Evolutionary conservation across 352 stramenopile genomes (phyloP).

Genomic region (Halophytophthora polymorphica): DNA sequence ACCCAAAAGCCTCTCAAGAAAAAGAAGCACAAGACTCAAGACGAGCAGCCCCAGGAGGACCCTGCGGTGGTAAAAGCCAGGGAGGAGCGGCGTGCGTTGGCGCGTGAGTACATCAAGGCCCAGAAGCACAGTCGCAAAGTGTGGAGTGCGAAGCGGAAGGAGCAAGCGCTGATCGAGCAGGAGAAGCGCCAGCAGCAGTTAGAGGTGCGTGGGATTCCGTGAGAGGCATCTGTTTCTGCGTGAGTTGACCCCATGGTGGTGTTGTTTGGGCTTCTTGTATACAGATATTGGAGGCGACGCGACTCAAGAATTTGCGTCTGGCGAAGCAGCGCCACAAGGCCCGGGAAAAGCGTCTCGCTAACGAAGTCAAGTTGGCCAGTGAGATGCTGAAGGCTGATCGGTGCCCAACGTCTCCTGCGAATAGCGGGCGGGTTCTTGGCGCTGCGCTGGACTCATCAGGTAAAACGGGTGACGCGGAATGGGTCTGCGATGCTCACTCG

Average conservation of each 20-base stretch:
- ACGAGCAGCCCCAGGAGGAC: not conserved
- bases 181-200: constrained; percentile 44
- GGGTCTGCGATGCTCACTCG: too few relatives aligned
- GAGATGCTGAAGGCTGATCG: not conserved
- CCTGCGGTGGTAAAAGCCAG: constrained; percentile 21
- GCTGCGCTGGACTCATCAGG: too few relatives aligned
- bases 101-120: constrained; percentile 63
- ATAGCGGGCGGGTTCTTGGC: too few relatives aligned
- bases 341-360: constrained; percentile 3
- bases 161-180: constrained; percentile 35
- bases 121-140: constrained; percentile 51
- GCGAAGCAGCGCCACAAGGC: constrained; percentile 11
- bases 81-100: constrained; percentile 46
- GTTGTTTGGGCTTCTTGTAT: not conserved
- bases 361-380: not conserved
- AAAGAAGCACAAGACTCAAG: constrained; percentile 13
- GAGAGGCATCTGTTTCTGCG: not conserved
- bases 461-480: too few relatives aligned
- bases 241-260: not conserved
- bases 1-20: constrained; percentile 8
- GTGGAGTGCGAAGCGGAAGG: constrained; percentile 27
- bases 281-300: constrained; percentile 25
- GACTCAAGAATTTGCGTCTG: constrained; percentile 25
- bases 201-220: constrained; percentile 25
- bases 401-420: not conserved